These are phyloP conservation scores for Purpureocillium takamizusanense DNA, from an alignment of 2,329 filamentous ascomycete genomes.

Conservation along the genomic window DNA sequence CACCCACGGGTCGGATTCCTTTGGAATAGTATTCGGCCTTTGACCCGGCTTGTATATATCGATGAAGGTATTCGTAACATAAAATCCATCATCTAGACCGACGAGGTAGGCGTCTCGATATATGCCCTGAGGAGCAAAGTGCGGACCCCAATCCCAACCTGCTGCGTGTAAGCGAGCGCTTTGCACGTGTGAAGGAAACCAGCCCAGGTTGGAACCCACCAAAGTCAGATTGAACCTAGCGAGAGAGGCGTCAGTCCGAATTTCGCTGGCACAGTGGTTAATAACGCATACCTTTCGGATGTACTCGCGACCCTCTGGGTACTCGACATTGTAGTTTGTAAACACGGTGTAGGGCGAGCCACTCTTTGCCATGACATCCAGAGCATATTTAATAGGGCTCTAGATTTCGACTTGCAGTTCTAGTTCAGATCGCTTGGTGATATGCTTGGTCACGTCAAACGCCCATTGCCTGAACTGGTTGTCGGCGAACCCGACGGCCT, in stretches of 20 bases:
- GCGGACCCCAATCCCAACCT: slow-evolving; percentile 55
- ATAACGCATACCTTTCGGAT: background rate
- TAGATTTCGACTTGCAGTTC: slow-evolving; percentile 5
- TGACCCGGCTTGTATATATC: slow-evolving; percentile 50
- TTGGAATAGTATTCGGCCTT: slow-evolving; percentile 45
- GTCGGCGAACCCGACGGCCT: slow-evolving; percentile 43
- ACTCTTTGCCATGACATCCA: background rate
- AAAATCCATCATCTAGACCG: slow-evolving; percentile 30
- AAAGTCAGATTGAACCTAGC: too few relatives aligned
- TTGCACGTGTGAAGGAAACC: too few relatives aligned
- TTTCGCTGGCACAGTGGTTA: background rate
- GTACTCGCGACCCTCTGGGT: background rate
- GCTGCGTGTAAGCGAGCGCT: too few relatives aligned
- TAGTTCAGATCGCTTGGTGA: slow-evolving; percentile 14
- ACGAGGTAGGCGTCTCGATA: slow-evolving; percentile 50
- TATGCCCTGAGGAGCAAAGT: slow-evolving; percentile 48
- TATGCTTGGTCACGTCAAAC: slow-evolving; percentile 41
- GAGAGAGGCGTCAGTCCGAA: too few relatives aligned
- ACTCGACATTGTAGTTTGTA: too few relatives aligned
- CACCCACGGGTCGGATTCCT: slow-evolving; percentile 46
- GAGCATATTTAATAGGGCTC: background rate
- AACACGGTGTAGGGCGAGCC: background rate
- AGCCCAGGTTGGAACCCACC: background rate
- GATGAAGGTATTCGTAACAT: slow-evolving; percentile 36
- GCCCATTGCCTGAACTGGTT: slow-evolving; percentile 55